These are phyloP conservation scores for Raphanus hybrid DNA, from an alignment of 441 rosid species.

Conservation along the genomic window DNA sequence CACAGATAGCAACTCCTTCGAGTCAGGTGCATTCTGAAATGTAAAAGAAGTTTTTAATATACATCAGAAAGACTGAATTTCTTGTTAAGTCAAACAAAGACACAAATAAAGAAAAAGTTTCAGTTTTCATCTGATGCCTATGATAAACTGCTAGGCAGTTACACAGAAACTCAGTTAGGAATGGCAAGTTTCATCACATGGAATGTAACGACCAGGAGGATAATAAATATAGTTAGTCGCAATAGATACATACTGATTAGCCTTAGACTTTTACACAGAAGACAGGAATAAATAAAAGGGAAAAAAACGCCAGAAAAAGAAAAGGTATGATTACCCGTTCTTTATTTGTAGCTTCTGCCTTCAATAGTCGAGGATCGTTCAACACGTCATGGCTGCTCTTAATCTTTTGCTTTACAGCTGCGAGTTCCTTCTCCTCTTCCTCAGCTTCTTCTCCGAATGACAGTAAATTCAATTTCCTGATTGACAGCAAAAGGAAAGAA, in stretches of 20 bases:
- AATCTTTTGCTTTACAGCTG: constrained; percentile 70
- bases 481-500: constrained; percentile 34
- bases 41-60: constrained; percentile 30
- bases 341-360: constrained; percentile 52
- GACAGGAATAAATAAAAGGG: not conserved
- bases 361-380: constrained; percentile 90
- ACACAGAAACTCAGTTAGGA: constrained; percentile 3
- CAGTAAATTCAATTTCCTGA: constrained; percentile 85
- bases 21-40: constrained; percentile 58
- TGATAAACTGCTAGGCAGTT: constrained; percentile 5
- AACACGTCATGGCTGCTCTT: constrained; percentile 96
- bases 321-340: constrained; percentile 54
- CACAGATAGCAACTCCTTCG: constrained; percentile 70
- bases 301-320: not conserved
- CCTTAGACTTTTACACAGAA: constrained; percentile 16
- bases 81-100: constrained; percentile 4
- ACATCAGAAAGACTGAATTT: constrained; percentile 27
- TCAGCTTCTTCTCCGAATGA: constrained; percentile 99
- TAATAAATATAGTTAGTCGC: not conserved
- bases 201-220: constrained; percentile 7
- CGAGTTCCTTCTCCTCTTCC: constrained; percentile 87
- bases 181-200: constrained; percentile 2
- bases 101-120: not conserved
- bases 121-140: constrained; percentile 6
- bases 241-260: not conserved